Conservation (phyloP, 1,139 yeast species). For the Schizosaccharomyces versatilis region DNA sequence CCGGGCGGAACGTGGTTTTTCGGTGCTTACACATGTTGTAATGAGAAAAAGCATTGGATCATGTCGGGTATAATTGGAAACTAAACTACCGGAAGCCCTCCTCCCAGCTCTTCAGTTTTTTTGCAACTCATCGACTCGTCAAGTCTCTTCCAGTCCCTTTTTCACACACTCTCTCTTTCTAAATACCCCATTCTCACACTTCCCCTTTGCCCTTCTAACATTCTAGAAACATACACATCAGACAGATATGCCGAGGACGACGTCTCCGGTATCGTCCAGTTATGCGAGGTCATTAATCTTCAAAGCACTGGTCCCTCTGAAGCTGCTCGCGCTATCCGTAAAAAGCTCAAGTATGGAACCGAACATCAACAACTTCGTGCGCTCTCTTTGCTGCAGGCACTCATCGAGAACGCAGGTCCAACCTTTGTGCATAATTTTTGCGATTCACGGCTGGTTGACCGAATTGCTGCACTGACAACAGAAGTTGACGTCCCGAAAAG, state of each 20-base stretch:
- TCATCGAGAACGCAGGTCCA: conserved; percentile 55
- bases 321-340: conserved; percentile 77
- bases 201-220: too few relatives aligned
- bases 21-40: too few relatives aligned
- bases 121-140: too few relatives aligned
- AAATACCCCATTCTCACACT: too few relatives aligned
- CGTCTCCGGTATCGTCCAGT: conserved; percentile 23
- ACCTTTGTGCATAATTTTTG: conserved; percentile 25
- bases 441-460: conserved; percentile 49
- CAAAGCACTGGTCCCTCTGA: conserved; percentile 23
- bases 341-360: conserved; percentile 68
- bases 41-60: too few relatives aligned
- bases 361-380: conserved; percentile 41
- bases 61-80: too few relatives aligned
- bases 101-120: too few relatives aligned
- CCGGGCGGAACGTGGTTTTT: too few relatives aligned
- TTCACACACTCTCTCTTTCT: too few relatives aligned
- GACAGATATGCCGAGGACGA: conserved; percentile 19
- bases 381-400: conserved; percentile 43
- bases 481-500: conserved; percentile 17
- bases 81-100: too few relatives aligned
- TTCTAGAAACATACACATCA: too few relatives aligned
- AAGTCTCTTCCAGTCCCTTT: too few relatives aligned
- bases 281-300: conserved; percentile 25
- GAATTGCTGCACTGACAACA: conserved; percentile 33